These are phyloP conservation scores for Hymenoscyphus albidus DNA, from an alignment of 2,329 filamentous ascomycete species.

Conservation along the genomic window DNA sequence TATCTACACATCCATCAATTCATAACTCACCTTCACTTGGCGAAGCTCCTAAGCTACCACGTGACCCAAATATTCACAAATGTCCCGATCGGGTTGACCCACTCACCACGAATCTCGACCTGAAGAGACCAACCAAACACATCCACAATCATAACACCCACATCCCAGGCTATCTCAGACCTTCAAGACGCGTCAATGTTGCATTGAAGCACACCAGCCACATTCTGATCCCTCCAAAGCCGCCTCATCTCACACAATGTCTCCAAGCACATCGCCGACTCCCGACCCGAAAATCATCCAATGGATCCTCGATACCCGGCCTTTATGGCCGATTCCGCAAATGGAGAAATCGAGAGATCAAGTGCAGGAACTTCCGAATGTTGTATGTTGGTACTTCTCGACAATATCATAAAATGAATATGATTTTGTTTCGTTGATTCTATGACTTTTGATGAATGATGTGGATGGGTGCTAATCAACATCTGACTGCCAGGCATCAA, in stretches of 20 bases:
- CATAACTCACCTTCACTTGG: no score
- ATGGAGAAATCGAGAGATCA: conserved; percentile 36
- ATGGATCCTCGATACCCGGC: conserved; percentile 60
- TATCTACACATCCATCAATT: no score
- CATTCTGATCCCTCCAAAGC: background rate
- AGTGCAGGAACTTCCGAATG: conserved; percentile 36
- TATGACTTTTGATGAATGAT: no score
- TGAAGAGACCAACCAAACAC: no score
- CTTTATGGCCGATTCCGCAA: conserved; percentile 48
- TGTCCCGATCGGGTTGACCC: no score
- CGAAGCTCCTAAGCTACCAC: no score
- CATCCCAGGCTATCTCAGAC: no score
- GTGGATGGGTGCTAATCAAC: background rate
- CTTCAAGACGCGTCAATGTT: background rate
- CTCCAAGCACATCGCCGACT: background rate
- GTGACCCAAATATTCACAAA: no score
- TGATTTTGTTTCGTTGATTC: background rate
- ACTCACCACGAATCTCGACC: no score
- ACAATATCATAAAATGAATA: background rate
- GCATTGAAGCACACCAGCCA: background rate
- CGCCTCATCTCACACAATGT: background rate
- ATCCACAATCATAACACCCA: no score
- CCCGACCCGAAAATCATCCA: conserved; percentile 44
- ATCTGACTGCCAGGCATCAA: conserved; percentile 43
- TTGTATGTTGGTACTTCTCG: conserved; percentile 22